Evolutionary conservation across 2,329 filamentous ascomycete genomes (phyloP).

Genomic region (Phoma sp.): DNA sequence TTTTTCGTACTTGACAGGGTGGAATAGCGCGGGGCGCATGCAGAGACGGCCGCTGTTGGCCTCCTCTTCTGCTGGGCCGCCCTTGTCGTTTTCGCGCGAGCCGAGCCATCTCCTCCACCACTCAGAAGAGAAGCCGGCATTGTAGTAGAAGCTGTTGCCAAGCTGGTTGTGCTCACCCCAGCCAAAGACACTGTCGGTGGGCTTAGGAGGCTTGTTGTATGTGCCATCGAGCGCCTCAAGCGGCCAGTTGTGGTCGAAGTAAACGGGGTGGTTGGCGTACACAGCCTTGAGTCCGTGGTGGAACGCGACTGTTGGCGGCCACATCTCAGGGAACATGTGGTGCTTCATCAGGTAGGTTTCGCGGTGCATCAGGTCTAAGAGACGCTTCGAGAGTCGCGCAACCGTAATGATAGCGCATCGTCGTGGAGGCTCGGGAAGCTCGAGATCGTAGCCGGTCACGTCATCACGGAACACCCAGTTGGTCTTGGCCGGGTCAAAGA

Average conservation of each 20-base stretch:
- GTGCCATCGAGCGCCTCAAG: constrained; percentile 55
- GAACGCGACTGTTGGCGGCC: constrained; percentile 73
- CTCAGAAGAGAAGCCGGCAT: constrained; percentile 56
- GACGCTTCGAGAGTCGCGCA: constrained; percentile 72
- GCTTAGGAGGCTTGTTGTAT: constrained; percentile 58
- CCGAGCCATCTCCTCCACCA: constrained; percentile 60
- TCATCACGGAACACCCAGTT: constrained; percentile 76
- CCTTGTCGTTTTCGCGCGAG: constrained; percentile 55
- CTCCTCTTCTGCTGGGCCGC: constrained; percentile 52
- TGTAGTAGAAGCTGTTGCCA: constrained; percentile 61
- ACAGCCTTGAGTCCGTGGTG: constrained; percentile 82
- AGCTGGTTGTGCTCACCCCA: constrained; percentile 62
- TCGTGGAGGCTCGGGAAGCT: constrained; percentile 67
- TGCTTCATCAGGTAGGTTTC: constrained; percentile 78
- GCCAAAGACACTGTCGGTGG: constrained; percentile 57
- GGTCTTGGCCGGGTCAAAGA: constrained; percentile 76
- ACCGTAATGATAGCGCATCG: constrained; percentile 81
- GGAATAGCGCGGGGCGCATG: constrained; percentile 54
- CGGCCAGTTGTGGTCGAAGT: constrained; percentile 77
- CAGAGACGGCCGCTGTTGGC: constrained; percentile 57
- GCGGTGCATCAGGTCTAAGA: constrained; percentile 79
- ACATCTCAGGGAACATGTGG: constrained; percentile 80
- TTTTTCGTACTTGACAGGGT: constrained; percentile 59
- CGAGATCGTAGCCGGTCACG: constrained; percentile 69
- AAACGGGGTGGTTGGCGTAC: constrained; percentile 79